phyloP scores from a whole-genome alignment of 2,329 filamentous ascomycete species.

The Fusarium caatingaense region DNA sequence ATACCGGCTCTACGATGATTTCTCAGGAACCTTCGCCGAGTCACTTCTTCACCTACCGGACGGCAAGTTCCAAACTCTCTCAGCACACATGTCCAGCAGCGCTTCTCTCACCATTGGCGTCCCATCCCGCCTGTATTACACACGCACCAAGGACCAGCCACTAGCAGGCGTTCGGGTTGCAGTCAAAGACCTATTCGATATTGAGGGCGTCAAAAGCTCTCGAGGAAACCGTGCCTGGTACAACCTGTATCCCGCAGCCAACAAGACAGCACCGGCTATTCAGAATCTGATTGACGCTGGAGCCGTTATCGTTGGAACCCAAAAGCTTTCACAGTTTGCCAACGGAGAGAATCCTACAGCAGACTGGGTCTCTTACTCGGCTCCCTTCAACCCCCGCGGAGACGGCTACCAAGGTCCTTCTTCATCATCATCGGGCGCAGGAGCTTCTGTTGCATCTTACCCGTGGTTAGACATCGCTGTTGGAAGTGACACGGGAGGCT shows the following conservation, averaged over 20 bases:
- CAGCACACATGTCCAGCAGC: neutral
- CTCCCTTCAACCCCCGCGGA: slow-evolving; percentile 59
- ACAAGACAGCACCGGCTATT: neutral
- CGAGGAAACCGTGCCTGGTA: slow-evolving; percentile 17
- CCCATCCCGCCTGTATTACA: slow-evolving; percentile 10
- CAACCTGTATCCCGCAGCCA: neutral
- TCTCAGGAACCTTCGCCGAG: neutral
- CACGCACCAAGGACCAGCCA: neutral
- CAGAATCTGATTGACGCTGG: slow-evolving; percentile 31
- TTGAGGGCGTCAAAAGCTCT: slow-evolving; percentile 29
- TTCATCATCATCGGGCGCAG: slow-evolving; percentile 58
- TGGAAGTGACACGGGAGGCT: slow-evolving; percentile 36
- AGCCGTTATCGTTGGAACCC: slow-evolving; percentile 22
- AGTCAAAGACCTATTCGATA: slow-evolving; percentile 26
- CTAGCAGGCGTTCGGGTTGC: slow-evolving; percentile 8
- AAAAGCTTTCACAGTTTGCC: slow-evolving; percentile 33
- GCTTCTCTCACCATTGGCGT: slow-evolving; percentile 17
- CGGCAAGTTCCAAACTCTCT: neutral
- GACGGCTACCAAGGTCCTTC: slow-evolving; percentile 61
- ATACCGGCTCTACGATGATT: neutral
- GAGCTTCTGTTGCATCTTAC: slow-evolving; percentile 54
- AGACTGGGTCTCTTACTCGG: slow-evolving; percentile 51
- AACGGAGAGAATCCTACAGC: neutral
- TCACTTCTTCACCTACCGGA: neutral
- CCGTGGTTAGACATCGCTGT: slow-evolving; percentile 55